Base-by-base conservation (phyloP, 1,284 basidiomycete species). In the Fomitopsis schrenkii region DNA sequence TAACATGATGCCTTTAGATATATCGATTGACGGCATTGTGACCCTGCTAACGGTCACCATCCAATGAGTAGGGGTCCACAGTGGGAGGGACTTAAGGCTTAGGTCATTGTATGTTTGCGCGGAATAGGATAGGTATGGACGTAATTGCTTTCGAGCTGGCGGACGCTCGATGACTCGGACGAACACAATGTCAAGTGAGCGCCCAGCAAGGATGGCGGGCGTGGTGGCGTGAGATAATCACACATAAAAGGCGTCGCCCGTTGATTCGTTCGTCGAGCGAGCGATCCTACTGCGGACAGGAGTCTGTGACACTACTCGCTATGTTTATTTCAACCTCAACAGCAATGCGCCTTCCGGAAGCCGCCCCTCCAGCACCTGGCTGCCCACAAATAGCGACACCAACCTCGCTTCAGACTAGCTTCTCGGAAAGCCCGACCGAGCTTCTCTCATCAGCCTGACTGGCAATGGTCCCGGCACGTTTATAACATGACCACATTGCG, bases 1-100 rank as follows among this genome's bases (percentile, higher is more conserved):
- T 30, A 6, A 40, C 45, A n/a, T 54, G n/a, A 60, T 10, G 8
- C 41, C 15, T 45, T 22, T 60, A 80, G 81, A 68, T 41, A 83
- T 83, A 58, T 74, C 80, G 3, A 74, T 75, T 41, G 81, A 83
- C 61, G 81, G 81, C 46, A 72, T 76, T 15, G 77, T 80, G 22
- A 72, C 73, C 1, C 62, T 83, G 19, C 68, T 83, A 54, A 82
- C 79, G 12, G 79, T 83, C 26, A 78, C 70, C 8, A 78, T 80
- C 26, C 36, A 52, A 30, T 50, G 57, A 58, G 46, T 28, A 15
- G 7, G 7, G 6, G 42, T 9, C 3, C 5, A 6, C 7, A 19
- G 22, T 45, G 14, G 22, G 2, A 26, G 6, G 22, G 19, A 6
- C 8, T 10, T 14, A 22, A 1, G 7, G 19, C 1, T 10, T 14